Conservation (phyloP, 2,329 filamentous ascomycete genomes). For the Neopestalotiopsis sp. region DNA sequence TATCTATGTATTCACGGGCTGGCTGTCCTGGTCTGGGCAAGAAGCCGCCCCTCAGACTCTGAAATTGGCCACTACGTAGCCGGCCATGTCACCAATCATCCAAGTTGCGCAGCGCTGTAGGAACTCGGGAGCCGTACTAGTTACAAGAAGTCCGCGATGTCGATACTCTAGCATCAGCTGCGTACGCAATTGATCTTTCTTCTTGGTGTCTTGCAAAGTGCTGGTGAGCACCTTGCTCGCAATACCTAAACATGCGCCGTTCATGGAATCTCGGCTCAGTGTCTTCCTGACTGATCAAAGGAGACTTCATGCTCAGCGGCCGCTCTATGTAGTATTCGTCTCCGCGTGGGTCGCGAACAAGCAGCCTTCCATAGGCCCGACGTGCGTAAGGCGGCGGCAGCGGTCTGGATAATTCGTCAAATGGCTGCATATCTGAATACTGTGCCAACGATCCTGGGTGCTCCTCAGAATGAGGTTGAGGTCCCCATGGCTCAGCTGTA, state of each 20-base stretch:
- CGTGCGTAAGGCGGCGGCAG: too few species aligned
- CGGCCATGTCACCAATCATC: not conserved
- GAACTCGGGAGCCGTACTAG: not conserved
- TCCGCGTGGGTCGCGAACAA: slow-evolving; percentile 48
- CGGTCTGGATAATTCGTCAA: too few species aligned
- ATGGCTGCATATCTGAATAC: too few species aligned
- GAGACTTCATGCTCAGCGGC: slow-evolving; percentile 39
- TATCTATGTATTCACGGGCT: too few species aligned
- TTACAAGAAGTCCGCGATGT: not conserved
- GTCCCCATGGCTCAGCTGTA: too few species aligned
- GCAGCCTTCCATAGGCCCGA: slow-evolving; percentile 49
- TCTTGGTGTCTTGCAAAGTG: slow-evolving; percentile 17
- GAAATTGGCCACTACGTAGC: too few species aligned
- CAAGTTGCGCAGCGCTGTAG: not conserved
- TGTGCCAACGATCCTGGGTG: too few species aligned
- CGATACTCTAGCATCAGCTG: not conserved
- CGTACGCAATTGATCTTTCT: slow-evolving; percentile 19
- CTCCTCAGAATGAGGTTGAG: too few species aligned
- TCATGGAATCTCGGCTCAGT: slow-evolving; percentile 24
- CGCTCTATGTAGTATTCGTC: slow-evolving; percentile 50
- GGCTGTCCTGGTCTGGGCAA: too few species aligned
- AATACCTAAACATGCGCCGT: slow-evolving; percentile 25
- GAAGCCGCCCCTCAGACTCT: too few species aligned
- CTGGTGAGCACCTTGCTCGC: slow-evolving; percentile 14
- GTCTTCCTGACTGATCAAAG: slow-evolving; percentile 16